Conservation (phyloP, 2,329 filamentous ascomycete species). For the Colletotrichum brevisporum region DNA sequence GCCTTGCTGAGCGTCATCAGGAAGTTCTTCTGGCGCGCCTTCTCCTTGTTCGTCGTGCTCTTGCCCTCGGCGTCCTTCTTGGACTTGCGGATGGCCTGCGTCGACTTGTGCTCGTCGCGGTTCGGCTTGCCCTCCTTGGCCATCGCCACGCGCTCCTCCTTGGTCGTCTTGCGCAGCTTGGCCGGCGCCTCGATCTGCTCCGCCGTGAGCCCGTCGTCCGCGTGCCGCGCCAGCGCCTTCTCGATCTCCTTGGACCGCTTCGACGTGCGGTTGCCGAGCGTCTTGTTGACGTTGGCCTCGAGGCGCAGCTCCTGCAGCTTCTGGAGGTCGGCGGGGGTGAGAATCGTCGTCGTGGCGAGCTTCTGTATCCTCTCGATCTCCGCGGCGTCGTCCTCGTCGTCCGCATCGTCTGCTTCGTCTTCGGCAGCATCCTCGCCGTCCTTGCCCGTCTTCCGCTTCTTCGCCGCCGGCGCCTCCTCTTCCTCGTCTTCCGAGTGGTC, state of each 20-base stretch:
- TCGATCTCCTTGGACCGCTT: conserved; percentile 61
- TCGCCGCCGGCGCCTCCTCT: conserved; percentile 71
- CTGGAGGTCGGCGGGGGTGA: conserved; percentile 95
- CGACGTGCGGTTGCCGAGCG: conserved; percentile 57
- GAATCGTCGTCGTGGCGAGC: conserved; percentile 91
- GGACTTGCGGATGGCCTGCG: conserved; percentile 85
- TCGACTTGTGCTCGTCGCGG: conserved; percentile 86
- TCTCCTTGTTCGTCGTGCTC: conserved; percentile 97
- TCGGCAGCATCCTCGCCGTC: conserved; percentile 41
- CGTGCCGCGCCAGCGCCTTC: conserved; percentile 71
- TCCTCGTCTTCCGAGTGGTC: conserved; percentile 87
- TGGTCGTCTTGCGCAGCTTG: conserved; percentile 84
- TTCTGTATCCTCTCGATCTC: conserved; percentile 72
- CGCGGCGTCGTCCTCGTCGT: conserved; percentile 60
- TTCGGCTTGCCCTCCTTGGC: conserved; percentile 87
- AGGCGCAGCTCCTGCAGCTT: conserved; percentile 92
- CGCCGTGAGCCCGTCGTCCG: conserved; percentile 90
- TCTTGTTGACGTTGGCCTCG: conserved; percentile 78
- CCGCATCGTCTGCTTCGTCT: conserved; percentile 57
- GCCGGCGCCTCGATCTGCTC: conserved; percentile 92
- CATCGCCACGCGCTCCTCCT: conserved; percentile 88
- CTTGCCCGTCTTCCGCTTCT: conserved; percentile 54
- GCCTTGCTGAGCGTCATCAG: conserved; percentile 98
- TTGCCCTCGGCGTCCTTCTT: conserved; percentile 93
- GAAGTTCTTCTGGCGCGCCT: conserved; percentile 98